A percentile compares a stretch with the other conserved stretches of the same genome.
Conservation (phyloP, 495 filamentous ascomycete genomes). For the Talaromyces trachyspermus region DNA sequence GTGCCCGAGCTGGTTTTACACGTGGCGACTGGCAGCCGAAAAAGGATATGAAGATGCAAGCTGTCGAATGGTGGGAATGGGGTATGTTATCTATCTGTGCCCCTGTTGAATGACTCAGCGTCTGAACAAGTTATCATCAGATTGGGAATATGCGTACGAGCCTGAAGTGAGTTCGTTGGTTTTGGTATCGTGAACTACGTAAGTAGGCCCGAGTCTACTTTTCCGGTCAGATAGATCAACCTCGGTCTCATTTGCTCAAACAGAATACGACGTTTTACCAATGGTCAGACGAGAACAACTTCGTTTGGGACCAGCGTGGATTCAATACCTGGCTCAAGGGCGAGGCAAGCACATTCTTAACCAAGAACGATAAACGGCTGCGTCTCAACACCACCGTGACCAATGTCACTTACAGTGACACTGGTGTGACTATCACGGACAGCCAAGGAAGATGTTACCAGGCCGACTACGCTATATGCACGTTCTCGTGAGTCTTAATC, state of each 20-base stretch:
- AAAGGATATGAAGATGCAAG: constrained; percentile 49
- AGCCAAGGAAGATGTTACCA: constrained; percentile 50
- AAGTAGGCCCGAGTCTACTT: neutral
- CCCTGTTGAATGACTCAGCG: neutral
- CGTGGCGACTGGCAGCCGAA: constrained; percentile 58
- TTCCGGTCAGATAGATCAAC: neutral
- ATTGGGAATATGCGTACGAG: constrained; percentile 48
- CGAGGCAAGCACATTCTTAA: constrained; percentile 57
- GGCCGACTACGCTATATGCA: constrained; percentile 52
- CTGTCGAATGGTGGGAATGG: constrained; percentile 59
- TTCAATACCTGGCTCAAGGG: constrained; percentile 55
- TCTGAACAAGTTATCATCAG: constrained; percentile 25
- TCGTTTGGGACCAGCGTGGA: constrained; percentile 59
- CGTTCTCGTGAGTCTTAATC: constrained; percentile 38
- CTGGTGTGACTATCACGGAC: constrained; percentile 51
- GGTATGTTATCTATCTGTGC: constrained; percentile 18
- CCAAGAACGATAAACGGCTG: constrained; percentile 48
- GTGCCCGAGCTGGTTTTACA: constrained; percentile 50
- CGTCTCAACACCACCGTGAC: constrained; percentile 54
- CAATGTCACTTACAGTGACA: constrained; percentile 45
- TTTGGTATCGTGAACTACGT: constrained; percentile 31
- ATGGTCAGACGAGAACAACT: constrained; percentile 55
- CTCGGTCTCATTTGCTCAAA: neutral
- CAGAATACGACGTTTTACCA: constrained; percentile 42
- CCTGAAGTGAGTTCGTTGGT: constrained; percentile 42